A percentile compares a stretch with the other conserved stretches of the same genome.
Conservation (phyloP, 1,139 yeast genomes). For the Yamadazyma triangularis region DNA sequence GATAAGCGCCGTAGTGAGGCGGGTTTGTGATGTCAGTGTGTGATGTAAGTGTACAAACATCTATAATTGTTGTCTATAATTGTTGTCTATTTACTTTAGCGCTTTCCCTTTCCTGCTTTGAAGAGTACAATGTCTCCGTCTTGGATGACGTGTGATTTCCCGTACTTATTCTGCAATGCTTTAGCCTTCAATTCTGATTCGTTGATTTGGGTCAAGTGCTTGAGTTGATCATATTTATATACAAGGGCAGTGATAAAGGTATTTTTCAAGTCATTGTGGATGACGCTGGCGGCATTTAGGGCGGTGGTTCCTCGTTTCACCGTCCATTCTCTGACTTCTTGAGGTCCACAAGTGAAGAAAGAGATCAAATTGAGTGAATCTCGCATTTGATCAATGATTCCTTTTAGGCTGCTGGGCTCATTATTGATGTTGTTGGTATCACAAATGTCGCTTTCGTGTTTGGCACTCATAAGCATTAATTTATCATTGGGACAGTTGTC, state of each 20-base stretch:
- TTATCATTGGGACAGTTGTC: slow-evolving; percentile 54
- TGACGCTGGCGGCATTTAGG: slow-evolving; percentile 91
- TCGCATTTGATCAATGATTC: slow-evolving; percentile 50
- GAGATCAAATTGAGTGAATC: slow-evolving; percentile 66
- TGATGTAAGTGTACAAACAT: too few relatives aligned
- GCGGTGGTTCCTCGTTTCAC: slow-evolving; percentile 73
- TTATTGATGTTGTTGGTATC: too few relatives aligned
- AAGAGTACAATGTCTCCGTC: slow-evolving; percentile 75
- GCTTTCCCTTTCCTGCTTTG: slow-evolving; percentile 45
- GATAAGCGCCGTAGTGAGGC: too few relatives aligned
- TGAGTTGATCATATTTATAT: slow-evolving; percentile 72
- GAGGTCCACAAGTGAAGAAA: slow-evolving; percentile 87
- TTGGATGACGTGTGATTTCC: slow-evolving; percentile 68
- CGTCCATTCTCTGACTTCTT: slow-evolving; percentile 93
- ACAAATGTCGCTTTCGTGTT: slow-evolving; percentile 52
- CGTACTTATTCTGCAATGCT: slow-evolving; percentile 55
- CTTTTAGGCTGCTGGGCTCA: too few relatives aligned
- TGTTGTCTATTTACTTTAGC: too few relatives aligned
- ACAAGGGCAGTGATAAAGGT: slow-evolving; percentile 86
- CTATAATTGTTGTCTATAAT: too few relatives aligned
- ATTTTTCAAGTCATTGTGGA: slow-evolving; percentile 82
- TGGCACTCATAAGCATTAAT: slow-evolving; percentile 57
- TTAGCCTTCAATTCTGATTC: slow-evolving; percentile 41
- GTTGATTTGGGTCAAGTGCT: slow-evolving; percentile 30
- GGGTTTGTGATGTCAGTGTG: too few relatives aligned